Percentiles rank a stretch among this genome's conserved stretches.
Evolutionary conservation across 2,329 filamentous ascomycete species (phyloP).

Genomic region (Exophiala sp.): DNA sequence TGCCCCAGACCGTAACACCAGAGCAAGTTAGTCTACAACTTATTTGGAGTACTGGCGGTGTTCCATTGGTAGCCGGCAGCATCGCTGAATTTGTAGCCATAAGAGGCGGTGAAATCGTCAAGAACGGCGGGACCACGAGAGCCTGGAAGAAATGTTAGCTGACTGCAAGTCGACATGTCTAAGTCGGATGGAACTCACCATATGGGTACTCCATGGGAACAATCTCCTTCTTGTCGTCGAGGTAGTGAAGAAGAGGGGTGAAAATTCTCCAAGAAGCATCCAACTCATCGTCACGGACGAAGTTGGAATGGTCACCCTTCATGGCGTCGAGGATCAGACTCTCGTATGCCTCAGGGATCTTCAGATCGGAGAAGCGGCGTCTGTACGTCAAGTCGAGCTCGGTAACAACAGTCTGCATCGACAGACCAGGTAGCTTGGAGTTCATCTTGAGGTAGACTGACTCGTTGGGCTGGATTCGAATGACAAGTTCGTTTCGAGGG

Average conservation of each 20-base stretch:
- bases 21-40: slow-evolving; percentile 18
- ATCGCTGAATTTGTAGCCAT: slow-evolving; percentile 98
- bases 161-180: background rate
- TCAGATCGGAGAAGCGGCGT: slow-evolving; percentile 96
- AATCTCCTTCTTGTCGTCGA: slow-evolving; percentile 99
- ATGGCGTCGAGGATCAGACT: slow-evolving; percentile 94
- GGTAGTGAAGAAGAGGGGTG: slow-evolving; percentile 92
- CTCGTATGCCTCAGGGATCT: slow-evolving; percentile 99
- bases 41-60: slow-evolving; percentile 49
- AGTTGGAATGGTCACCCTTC: slow-evolving; percentile 99
- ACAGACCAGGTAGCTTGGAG: slow-evolving; percentile 95
- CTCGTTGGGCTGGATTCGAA: slow-evolving; percentile 98
- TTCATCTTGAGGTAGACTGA: slow-evolving; percentile 99
- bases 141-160: slow-evolving; percentile 51
- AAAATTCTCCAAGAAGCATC: slow-evolving; percentile 99
- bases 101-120: slow-evolving; percentile 96
- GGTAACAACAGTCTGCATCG: slow-evolving; percentile 98
- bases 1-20: background rate
- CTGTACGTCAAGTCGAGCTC: slow-evolving; percentile 98
- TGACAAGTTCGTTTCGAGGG: slow-evolving; percentile 96
- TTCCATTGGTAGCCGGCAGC: slow-evolving; percentile 95
- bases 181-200: slow-evolving; percentile 57
- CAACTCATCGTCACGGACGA: slow-evolving; percentile 92
- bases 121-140: slow-evolving; percentile 94
- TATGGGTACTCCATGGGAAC: slow-evolving; percentile 99